phyloP scores from a whole-genome alignment of 805 yeast genomes.

The Phaffomyces antillensis region DNA sequence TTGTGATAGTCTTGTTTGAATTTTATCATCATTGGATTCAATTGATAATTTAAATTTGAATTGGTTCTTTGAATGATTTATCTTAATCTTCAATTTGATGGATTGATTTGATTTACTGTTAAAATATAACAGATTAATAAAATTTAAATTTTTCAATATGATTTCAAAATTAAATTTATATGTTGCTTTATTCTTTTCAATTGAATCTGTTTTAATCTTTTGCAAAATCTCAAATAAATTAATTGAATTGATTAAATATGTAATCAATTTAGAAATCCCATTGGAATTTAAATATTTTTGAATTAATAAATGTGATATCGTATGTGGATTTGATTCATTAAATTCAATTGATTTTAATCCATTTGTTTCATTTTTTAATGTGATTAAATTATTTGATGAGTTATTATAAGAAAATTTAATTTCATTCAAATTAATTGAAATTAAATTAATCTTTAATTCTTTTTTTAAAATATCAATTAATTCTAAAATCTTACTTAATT shows the following conservation, averaged over 20 bases:
- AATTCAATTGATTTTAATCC: conserved; percentile 14
- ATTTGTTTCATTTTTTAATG: conserved; percentile 1
- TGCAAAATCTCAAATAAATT: conserved; percentile 14
- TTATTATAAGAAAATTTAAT: conserved; percentile 19
- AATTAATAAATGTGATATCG: conserved; percentile 18
- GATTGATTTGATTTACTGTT: conserved; percentile 3
- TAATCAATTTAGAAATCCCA: conserved; percentile 11
- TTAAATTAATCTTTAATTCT: conserved; percentile 11
- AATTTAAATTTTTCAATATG: conserved; percentile 14
- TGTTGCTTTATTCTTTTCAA: background rate
- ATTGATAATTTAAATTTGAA: conserved; percentile 2
- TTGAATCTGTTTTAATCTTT: conserved; percentile 3
- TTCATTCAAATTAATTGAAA: conserved; percentile 21
- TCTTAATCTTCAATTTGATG: conserved; percentile 11
- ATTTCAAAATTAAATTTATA: conserved; percentile 8
- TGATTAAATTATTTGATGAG: conserved; percentile 7
- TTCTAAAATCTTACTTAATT: conserved; percentile 20
- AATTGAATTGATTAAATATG: conserved; percentile 15
- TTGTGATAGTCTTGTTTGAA: conserved; percentile 1
- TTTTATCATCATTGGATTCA: background rate
- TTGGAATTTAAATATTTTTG: conserved; percentile 14
- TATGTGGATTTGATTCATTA: conserved; percentile 20
- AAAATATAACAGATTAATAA: conserved; percentile 16
- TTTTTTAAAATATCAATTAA: conserved; percentile 17
- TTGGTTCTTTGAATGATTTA: background rate